Conservation (phyloP, 495 filamentous ascomycete species). For the Penicillium paradoxum region DNA sequence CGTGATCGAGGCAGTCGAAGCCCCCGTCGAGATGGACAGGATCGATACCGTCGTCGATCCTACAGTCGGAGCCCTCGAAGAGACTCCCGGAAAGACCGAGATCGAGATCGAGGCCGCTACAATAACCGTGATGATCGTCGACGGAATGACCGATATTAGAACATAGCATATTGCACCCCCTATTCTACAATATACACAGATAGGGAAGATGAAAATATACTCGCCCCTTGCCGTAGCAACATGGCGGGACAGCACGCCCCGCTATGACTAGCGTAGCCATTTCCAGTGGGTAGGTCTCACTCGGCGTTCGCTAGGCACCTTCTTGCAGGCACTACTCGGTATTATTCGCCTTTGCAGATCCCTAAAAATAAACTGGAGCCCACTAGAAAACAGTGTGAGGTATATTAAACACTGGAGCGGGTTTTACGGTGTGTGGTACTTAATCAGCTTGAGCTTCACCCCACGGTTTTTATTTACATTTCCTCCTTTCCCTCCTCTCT, state of each 20-base stretch:
- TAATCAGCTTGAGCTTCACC: conserved; percentile 22
- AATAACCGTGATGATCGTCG: conserved; percentile 26
- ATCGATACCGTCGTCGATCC: conserved; percentile 31
- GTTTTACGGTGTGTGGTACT: neutral
- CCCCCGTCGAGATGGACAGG: conserved; percentile 28
- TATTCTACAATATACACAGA: neutral
- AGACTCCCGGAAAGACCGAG: conserved; percentile 23
- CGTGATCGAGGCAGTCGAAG: conserved; percentile 48
- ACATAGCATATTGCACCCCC: neutral
- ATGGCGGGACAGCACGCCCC: neutral
- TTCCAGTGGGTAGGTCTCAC: conserved; percentile 7
- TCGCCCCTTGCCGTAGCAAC: neutral
- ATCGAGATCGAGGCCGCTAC: conserved; percentile 25
- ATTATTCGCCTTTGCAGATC: conserved; percentile 6
- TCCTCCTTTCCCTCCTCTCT: conserved; percentile 2
- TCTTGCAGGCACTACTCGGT: neutral
- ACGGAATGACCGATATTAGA: conserved; percentile 5
- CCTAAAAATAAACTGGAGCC: conserved; percentile 23
- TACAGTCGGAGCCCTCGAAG: conserved; percentile 50
- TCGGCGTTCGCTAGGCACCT: conserved; percentile 2
- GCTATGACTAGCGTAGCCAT: neutral
- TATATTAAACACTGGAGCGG: neutral
- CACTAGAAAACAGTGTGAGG: conserved; percentile 5
- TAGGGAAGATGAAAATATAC: neutral
- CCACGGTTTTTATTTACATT: conserved; percentile 23